These are phyloP conservation scores for Pythium aquatile DNA, from an alignment of 352 stramenopile genomes.

Conservation along the genomic window DNA sequence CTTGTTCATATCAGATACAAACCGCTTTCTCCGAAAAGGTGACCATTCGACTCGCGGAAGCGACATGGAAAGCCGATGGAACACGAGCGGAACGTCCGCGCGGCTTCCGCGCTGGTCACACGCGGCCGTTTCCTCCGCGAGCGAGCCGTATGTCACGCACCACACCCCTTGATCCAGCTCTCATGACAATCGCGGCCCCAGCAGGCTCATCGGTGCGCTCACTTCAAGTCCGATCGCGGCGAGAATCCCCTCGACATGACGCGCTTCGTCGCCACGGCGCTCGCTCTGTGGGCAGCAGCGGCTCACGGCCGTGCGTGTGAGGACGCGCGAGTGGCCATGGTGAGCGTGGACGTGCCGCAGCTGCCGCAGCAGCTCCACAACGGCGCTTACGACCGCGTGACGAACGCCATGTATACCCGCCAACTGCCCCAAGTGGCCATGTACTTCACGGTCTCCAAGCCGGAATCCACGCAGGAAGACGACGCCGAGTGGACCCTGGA, in stretches of 20 bases:
- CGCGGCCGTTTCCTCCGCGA: conserved; percentile 6
- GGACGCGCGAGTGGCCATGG: neutral
- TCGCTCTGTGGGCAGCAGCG: neutral
- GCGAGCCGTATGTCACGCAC: neutral
- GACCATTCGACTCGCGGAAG: neutral
- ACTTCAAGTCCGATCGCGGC: neutral
- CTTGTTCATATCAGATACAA: neutral
- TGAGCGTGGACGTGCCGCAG: neutral
- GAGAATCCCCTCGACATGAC: neutral
- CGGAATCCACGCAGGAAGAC: neutral
- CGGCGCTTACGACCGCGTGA: conserved; percentile 14
- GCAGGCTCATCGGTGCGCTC: neutral
- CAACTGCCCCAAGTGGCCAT: conserved; percentile 27
- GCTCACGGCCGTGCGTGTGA: neutral
- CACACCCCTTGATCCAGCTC: neutral
- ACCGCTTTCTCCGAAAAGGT: neutral
- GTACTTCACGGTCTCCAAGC: conserved; percentile 38
- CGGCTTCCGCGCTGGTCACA: conserved; percentile 18
- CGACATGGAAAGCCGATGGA: neutral
- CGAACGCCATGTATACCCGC: conserved; percentile 29
- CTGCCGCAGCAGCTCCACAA: conserved; percentile 9
- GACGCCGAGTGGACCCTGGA: conserved; percentile 36
- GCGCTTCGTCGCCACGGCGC: neutral
- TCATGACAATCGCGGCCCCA: neutral
- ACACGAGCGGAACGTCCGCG: conserved; percentile 1